Percentiles rank a stretch among this genome's conserved stretches.
Evolutionary conservation across 2,329 filamentous ascomycete genomes (phyloP).

Genomic region (Cordyceps javanica): DNA sequence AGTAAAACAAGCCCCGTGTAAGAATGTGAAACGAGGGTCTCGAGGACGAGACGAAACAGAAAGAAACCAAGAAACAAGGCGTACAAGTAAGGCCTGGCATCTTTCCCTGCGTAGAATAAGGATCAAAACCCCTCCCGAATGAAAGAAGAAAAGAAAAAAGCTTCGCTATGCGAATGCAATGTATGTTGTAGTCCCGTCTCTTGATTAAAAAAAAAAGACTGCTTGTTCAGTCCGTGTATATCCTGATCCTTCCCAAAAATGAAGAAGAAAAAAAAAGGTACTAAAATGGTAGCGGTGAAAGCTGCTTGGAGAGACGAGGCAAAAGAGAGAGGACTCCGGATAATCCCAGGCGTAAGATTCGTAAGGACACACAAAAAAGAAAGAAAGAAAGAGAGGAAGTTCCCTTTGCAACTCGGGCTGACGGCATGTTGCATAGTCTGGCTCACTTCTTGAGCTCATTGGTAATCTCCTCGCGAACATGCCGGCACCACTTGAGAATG

Average conservation of each 20-base stretch:
- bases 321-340: neutral
- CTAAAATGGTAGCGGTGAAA: neutral
- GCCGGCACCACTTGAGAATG: slow-evolving; percentile 74
- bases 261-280: neutral
- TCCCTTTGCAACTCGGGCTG: neutral
- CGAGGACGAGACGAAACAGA: neutral
- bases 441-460: slow-evolving; percentile 46
- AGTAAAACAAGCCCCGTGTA: too few relatives aligned
- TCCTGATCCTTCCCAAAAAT: neutral
- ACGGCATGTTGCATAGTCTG: neutral
- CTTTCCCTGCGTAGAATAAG: too few relatives aligned
- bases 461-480: slow-evolving; percentile 76
- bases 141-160: neutral
- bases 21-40: too few relatives aligned
- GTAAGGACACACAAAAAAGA: neutral
- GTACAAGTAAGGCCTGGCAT: neutral
- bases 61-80: neutral
- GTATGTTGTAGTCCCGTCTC: neutral
- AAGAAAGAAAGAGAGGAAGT: neutral
- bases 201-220: neutral
- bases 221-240: neutral
- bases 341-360: slow-evolving; percentile 5
- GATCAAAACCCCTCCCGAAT: too few relatives aligned
- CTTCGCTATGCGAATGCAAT: neutral
- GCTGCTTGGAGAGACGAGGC: neutral